These are phyloP conservation scores for Gigaspora rosea DNA, from an alignment of 192 early-diverging fungal species.

Conservation along the genomic window DNA sequence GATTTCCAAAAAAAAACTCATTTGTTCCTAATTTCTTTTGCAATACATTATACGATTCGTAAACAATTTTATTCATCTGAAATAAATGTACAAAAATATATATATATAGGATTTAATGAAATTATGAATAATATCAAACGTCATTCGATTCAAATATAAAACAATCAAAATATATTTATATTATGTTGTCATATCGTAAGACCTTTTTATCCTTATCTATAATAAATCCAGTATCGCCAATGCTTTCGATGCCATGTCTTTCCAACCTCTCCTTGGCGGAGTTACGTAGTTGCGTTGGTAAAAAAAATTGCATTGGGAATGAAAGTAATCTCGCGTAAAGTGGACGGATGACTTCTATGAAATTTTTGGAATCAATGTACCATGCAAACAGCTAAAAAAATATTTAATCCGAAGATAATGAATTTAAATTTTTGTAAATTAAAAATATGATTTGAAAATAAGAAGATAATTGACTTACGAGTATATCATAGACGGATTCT, in stretches of 20 bases:
- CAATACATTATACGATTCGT: constrained; percentile 66
- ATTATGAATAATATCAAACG: not conserved
- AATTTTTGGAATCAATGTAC: constrained; percentile 85
- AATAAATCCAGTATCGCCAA: constrained; percentile 30
- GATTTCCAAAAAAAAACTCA: constrained; percentile 80
- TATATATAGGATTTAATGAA: constrained; percentile 28
- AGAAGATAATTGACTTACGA: not conserved
- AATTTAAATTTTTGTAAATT: not conserved
- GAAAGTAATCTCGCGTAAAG: constrained; percentile 69
- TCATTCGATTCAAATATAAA: not conserved
- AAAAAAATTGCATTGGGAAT: constrained; percentile 65
- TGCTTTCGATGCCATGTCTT: constrained; percentile 49
- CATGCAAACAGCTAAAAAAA: constrained; percentile 68
- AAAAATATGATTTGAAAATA: not conserved
- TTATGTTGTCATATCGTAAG: not conserved
- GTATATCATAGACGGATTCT: not conserved
- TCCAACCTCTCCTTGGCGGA: constrained; percentile 66
- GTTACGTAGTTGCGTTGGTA: constrained; percentile 75
- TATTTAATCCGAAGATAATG: not conserved
- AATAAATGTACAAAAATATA: constrained; percentile 39
- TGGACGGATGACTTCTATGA: constrained; percentile 70
- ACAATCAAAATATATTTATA: too few species aligned
- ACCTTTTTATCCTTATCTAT: constrained; percentile 38
- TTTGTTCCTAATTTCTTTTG: constrained; percentile 73
- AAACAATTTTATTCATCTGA: constrained; percentile 72